Evolutionary conservation across 148 eudicot genomes (phyloP), one percentile per base, ranked within the genome.

Genomic region (Limonium bicolor): DNA sequence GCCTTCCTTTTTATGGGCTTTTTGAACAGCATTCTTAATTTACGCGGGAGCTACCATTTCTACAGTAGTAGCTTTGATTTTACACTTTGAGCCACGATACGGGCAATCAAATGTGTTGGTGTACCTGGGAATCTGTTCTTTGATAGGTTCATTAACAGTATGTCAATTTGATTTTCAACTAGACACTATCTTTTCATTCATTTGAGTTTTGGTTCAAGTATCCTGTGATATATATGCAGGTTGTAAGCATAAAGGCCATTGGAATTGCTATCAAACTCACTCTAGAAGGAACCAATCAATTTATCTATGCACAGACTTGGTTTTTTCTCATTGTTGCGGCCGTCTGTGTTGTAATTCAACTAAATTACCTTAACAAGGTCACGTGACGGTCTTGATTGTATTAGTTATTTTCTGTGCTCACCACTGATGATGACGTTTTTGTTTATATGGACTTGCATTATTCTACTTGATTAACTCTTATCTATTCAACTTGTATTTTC

Each of bases 281-380:
- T 20, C 40, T 88, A 33, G 83, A 74, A 41, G 96, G 96, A 16
- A 69, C 60, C 51, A 88, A 68, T 60, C 96, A 88, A 48, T 29
- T 83, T 54, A 61, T 54, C 41, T 88, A 63, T 60, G 68, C 76
- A 23, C 83, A 83, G 48, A 74, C 96, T 48, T 88, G 96, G 96
- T 68, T 70, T 50, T 88, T 88, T 40, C 46, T 83, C 32, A 63
- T 69, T 5, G 86, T 88, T 63, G 86, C 83, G 40, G 74, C 62
- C 42, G 32, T 64, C 21, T 77, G 78, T 65, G 74, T 88, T 51
- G 61, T 88, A 58, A 70, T 73, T 16, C 96, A 88, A 60, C 66
- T 83, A 55, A 88, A 88, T 61, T 88, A 88, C 66, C 74, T 88
- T 51, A 88, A 88, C 69, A 88, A 83, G 92, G 96, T n/a, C n/a